Percentiles rank a stretch among this genome's conserved stretches.
These are phyloP conservation scores for Talaromyces sp. DNA, from an alignment of 2,329 filamentous ascomycete genomes.

Conservation along the genomic window DNA sequence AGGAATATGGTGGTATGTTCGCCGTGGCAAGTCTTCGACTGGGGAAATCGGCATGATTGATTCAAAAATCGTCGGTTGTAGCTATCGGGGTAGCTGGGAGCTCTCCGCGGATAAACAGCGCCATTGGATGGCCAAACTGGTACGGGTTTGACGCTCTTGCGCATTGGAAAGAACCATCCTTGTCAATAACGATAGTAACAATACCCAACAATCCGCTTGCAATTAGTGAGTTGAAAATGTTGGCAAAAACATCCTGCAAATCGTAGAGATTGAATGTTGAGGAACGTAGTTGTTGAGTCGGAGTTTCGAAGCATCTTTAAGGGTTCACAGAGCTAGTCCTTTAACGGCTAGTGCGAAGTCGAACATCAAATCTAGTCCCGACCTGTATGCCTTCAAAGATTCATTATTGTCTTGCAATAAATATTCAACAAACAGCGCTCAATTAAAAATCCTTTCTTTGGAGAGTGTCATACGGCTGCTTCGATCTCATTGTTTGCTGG, in stretches of 20 bases:
- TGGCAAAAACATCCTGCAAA: not conserved
- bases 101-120: slow-evolving; percentile 5
- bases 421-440: not conserved
- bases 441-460: not conserved
- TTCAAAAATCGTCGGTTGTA: not conserved
- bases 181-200: not conserved
- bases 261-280: not conserved
- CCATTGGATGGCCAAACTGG: slow-evolving; percentile 11
- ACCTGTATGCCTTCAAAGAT: not conserved
- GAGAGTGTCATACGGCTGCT: not conserved
- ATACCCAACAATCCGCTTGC: not conserved
- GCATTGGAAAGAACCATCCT: slow-evolving; percentile 14
- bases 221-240: not conserved
- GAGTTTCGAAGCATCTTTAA: not conserved
- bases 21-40: not conserved
- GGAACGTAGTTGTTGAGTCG: not conserved
- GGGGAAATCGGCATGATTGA: not conserved
- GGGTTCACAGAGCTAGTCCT: slow-evolving; percentile 3
- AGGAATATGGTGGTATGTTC: not conserved
- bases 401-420: not conserved
- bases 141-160: slow-evolving; percentile 4
- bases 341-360: not conserved
- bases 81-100: not conserved
- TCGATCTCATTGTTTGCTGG: not conserved
- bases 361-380: slow-evolving; percentile 8